Base-by-base conservation (phyloP, 1,139 yeast genomes). In the Taphrina pruni region DNA sequence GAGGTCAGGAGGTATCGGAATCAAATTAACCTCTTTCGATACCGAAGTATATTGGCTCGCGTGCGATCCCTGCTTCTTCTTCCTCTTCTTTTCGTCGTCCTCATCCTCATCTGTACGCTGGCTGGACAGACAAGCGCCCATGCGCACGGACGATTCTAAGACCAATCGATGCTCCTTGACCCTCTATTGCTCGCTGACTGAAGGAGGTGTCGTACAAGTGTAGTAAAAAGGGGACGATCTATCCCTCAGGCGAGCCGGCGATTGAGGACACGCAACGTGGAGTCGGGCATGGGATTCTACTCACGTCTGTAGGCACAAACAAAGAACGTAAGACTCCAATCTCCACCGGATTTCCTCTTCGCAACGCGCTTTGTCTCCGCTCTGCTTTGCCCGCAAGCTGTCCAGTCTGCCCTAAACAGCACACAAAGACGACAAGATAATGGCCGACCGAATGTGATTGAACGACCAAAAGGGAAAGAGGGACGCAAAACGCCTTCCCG, bases 41-140 rank as follows among this genome's bases (percentile, higher is more conserved):
- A 8, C 36, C 8, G 2, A 50, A 21, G 8, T 21, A 21, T 50
- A n/a, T 50, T 21, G n/a, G 20, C 21, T 17, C 48, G 48, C 20
- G 48, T n/a, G 48, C 48, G 48, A n/a, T n/a, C 48, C n/a, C 48
- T 45, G 12, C 48, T n/a, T 45, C n/a, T 26, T 26, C 32, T 26
- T 26, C 32, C 4, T 4, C 32, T 26, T 26, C 32, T 26, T 26
- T 26, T 26, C 32, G 32, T 26, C 32, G 32, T 26, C 32, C 32
- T 26, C 32, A 26, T n/a, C 48, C 17, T 45, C 48, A 7, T 45
- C 20, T 45, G n/a, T 7, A n/a, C 8, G 36, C 36, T 50, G 54
- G n/a, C 54, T 50, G 54, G 54, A 50, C 36, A 50, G 54, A 50
- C 54, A 50, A 21, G 54, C 54, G 54, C 54, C 54, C 54, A 50